Conservation (phyloP, 2,329 filamentous ascomycete species). For the Ophiocordyceps camponoti-floridani region DNA sequence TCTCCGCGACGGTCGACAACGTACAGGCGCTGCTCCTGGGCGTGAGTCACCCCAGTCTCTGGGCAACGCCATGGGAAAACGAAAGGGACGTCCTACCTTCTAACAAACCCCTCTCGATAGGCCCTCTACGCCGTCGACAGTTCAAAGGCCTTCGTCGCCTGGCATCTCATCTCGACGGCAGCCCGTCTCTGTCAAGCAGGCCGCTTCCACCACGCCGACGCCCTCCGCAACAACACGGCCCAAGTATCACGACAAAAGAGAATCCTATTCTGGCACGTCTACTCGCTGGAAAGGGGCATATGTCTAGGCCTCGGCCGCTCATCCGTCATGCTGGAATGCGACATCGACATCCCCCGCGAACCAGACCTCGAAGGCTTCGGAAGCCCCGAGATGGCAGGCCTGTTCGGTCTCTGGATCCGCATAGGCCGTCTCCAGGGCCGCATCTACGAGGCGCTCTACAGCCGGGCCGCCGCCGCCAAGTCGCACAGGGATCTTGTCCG, state of each 20-base stretch:
- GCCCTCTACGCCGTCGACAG: slow-evolving; percentile 43
- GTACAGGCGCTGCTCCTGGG: slow-evolving; percentile 41
- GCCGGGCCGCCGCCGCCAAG: slow-evolving; percentile 23
- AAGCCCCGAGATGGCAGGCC: slow-evolving; percentile 9
- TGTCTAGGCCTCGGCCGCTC: slow-evolving; percentile 40
- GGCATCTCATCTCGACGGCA: slow-evolving; percentile 40
- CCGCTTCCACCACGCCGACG: slow-evolving; percentile 35
- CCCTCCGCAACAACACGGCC: slow-evolving; percentile 14
- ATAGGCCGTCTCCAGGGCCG: slow-evolving; percentile 38
- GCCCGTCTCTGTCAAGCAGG: slow-evolving; percentile 42
- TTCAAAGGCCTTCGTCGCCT: slow-evolving; percentile 44
- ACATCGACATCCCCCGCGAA: slow-evolving; percentile 31
- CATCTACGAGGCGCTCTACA: slow-evolving; percentile 38
- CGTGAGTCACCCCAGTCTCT: too few species aligned
- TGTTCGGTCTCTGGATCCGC: slow-evolving; percentile 33
- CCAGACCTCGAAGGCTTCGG: slow-evolving; percentile 24
- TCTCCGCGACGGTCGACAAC: slow-evolving; percentile 34
- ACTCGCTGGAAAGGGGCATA: slow-evolving; percentile 39
- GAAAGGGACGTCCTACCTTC: too few species aligned
- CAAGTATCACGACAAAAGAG: slow-evolving; percentile 16
- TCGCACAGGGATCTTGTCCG: slow-evolving; percentile 20
- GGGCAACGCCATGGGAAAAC: too few species aligned
- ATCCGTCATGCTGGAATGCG: slow-evolving; percentile 38
- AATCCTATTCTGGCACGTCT: slow-evolving; percentile 31
- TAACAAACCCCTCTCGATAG: slow-evolving; percentile 18